Base-by-base conservation (phyloP, 768 basidiomycete species). In the Leucosporidium creatinivorum region DNA sequence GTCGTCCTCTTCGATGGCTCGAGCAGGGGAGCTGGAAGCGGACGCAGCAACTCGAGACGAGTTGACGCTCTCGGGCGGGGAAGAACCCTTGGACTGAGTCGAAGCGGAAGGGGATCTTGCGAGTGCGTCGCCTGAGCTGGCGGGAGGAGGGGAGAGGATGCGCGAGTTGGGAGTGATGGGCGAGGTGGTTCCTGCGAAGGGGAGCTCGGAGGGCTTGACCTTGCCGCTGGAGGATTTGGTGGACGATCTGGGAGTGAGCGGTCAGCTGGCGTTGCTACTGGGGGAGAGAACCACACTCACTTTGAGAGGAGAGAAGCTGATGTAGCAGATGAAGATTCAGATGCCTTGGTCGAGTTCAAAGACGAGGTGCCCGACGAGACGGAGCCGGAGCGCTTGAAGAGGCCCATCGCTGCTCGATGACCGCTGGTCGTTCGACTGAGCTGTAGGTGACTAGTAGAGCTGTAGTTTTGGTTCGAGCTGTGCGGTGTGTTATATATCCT, bases 121-220 rank as follows among this genome's bases (percentile, higher is more conserved):
- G n/a, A 63, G 62, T 7, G n/a, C 13, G 25, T 56, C n/a, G 15
- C 52, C 26, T 5, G 59, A 51, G 15, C n/a, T 39, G 48, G 63
- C 67, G 30, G 52, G 39, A 17, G 67, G 56, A 19, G 61, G 28
- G 23, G 67, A 26, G 23, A 25, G 54, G 67, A 68, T 62, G 31
- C 67, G 67, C 25, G 67, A 68, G 54, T 68, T 68, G 31, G 67
- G 62, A 47, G 51, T 57, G 54, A 21, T 44, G 51, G 47, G 67
- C 48, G 48, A 23, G 23, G 67, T 59, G 1, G 59, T 50, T 33
- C 5, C 5, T 23, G 54, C 23, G n/a, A 68, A 25, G 59, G 44
- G 36, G 26, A 66, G 56, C 26, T 56, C 49, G 48, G 9, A 23
- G 0, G 13, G 62, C 52, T 13, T 62, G 69, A 6, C 10, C 36